Evolutionary conservation across 2,329 filamentous ascomycete genomes (phyloP).

Genomic region (Pseudogymnoascus destructans): DNA sequence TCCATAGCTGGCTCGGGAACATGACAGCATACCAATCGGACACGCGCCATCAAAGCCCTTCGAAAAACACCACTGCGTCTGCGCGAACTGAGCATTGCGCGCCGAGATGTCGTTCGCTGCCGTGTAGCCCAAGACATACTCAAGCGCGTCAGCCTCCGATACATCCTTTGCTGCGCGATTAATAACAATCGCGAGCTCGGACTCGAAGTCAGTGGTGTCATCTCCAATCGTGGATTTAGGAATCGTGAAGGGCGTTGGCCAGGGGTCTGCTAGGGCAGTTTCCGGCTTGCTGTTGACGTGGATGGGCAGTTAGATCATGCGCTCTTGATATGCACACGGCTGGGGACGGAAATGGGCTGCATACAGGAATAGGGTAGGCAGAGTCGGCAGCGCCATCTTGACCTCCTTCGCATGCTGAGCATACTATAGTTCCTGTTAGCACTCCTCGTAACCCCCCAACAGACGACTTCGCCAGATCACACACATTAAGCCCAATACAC

Average conservation of each 20-base stretch:
- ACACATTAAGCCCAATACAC: conserved; percentile 38
- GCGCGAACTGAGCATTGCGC: conserved; percentile 36
- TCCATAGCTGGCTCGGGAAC: background rate
- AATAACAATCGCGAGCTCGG: conserved; percentile 38
- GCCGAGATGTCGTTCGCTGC: conserved; percentile 43
- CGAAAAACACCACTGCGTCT: conserved; percentile 37
- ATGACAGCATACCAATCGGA: conserved; percentile 34
- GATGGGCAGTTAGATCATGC: conserved; percentile 4
- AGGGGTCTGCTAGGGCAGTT: conserved; percentile 12
- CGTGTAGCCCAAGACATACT: conserved; percentile 43
- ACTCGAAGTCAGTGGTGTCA: conserved; percentile 36
- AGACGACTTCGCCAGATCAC: conserved; percentile 11
- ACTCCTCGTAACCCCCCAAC: background rate
- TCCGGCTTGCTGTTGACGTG: conserved; percentile 15
- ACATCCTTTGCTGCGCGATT: conserved; percentile 36
- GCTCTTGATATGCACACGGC: background rate
- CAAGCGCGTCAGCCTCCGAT: conserved; percentile 32
- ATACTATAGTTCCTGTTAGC: conserved; percentile 26
- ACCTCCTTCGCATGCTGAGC: conserved; percentile 34
- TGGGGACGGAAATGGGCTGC: background rate
- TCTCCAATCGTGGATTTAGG: conserved; percentile 33
- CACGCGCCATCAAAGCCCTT: conserved; percentile 38
- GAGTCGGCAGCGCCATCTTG: conserved; percentile 30
- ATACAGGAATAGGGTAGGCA: conserved; percentile 29
- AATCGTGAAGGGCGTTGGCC: conserved; percentile 30